phyloP scores from a whole-genome alignment of 371 early-diverging fungal genomes.

The Mortierella sp. region DNA sequence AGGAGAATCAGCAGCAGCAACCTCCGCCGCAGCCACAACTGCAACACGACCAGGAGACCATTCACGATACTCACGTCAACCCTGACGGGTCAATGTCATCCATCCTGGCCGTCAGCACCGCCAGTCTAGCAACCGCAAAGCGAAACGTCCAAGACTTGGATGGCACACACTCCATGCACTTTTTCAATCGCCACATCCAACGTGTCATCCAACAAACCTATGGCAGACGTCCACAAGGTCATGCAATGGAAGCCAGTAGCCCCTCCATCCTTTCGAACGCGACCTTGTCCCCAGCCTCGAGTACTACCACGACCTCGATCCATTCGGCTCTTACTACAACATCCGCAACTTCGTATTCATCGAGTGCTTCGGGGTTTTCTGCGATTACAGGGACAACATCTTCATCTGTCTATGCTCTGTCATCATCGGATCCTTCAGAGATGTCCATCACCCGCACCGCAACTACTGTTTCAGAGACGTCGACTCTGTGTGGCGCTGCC shows the following conservation, averaged over 20 bases:
- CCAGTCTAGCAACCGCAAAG: slow-evolving; percentile 8
- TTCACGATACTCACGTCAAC: neutral
- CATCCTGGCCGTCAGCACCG: slow-evolving; percentile 25
- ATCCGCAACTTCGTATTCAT: neutral
- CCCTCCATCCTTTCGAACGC: neutral
- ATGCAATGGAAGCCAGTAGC: slow-evolving; percentile 20
- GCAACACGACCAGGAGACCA: neutral
- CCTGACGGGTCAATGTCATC: neutral
- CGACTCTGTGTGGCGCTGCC: neutral
- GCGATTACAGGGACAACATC: neutral
- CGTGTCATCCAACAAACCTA: neutral
- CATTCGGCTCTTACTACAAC: slow-evolving; percentile 9
- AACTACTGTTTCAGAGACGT: neutral
- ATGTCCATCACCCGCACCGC: neutral
- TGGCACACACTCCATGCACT: slow-evolving; percentile 9
- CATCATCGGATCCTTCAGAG: neutral
- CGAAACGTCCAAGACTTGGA: slow-evolving; percentile 1
- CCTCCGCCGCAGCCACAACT: neutral
- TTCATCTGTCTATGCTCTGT: slow-evolving; percentile 2
- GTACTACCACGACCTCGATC: neutral
- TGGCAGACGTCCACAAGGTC: neutral
- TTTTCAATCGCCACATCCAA: slow-evolving; percentile 27
- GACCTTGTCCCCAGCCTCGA: slow-evolving; percentile 7
- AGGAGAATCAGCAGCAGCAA: neutral
- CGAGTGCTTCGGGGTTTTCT: neutral